Base-by-base conservation (phyloP, 495 filamentous ascomycete species). In the Cercophora scortea region DNA sequence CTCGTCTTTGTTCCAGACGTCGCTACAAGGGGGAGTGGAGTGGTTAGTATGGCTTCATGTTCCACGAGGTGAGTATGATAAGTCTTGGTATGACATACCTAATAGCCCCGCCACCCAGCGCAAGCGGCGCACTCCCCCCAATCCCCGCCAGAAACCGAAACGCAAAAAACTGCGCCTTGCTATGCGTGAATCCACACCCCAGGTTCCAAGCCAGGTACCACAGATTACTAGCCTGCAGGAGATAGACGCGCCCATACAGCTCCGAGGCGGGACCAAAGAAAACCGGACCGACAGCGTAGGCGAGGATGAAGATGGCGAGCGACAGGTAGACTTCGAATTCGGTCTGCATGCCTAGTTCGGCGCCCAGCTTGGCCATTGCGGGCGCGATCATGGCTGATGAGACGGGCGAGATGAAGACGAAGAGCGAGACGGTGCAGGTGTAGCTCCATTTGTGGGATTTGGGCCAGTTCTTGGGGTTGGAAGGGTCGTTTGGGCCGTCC, bases 251-350 rank as follows among this genome's bases (percentile, higher is more conserved):
- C 11, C 86, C 85, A 57, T 78, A 87, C 48, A 85, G 65, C 63
- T 88, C 85, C 19, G 75, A 79, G 1, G 87, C 68, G 0, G 85
- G 85, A 1, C 77, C 82, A 16, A 84, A 71, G 34, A 85, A 62
- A 3, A 85, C 64, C 0, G 81, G 81, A 0, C 78, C 79, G 45
- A 79, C 60, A 54, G 60, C 60, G 36, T 38, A 38, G 9, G 25
- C 25, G 25, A 25, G 25, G 5, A 25, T 25, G 25, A 25, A 25
- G 25, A 25, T 25, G 25, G 25, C 25, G 25, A 25, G 25, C 25
- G 25, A 25, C 25, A 25, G 25, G 25, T 25, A 25, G 25, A 25
- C 25, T 5, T 25, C 25, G 25, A 25, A 25, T 5, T 25, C 25
- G 25, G 25, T 25, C 25, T 5, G 25, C 25, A 25, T 25, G 25